Percentiles rank a stretch among this genome's conserved stretches.
phyloP scores from a whole-genome alignment of 176 grass and related monocot genomes.

The Phoenix dactylifera region DNA sequence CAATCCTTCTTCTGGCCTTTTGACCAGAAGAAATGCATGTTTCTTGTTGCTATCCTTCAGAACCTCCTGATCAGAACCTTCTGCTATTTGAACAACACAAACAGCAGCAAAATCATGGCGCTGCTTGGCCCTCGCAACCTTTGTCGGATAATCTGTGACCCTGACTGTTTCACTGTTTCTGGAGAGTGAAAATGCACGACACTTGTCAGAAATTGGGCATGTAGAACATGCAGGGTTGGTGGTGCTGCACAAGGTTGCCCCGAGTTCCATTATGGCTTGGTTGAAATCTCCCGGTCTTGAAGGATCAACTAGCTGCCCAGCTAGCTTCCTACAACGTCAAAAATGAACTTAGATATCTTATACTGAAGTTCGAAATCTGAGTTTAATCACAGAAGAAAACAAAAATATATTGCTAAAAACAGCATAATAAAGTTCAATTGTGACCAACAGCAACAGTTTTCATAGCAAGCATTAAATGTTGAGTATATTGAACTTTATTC shows the following conservation, averaged over 20 bases:
- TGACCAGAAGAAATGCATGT: conserved; percentile 51
- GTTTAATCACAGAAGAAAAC: no score
- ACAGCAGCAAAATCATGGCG: conserved; percentile 64
- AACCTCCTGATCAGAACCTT: conserved; percentile 15
- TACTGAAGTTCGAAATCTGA: no score
- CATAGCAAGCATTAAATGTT: no score
- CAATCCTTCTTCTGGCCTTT: conserved; percentile 81
- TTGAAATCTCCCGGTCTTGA: conserved; percentile 93
- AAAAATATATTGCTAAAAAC: no score
- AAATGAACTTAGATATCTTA: no score
- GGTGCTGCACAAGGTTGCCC: conserved; percentile 67
- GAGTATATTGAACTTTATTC: no score
- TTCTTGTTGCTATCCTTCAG: neutral
- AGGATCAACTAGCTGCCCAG: conserved; percentile 66
- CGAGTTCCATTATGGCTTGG: conserved; percentile 97
- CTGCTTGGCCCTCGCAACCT: conserved; percentile 67
- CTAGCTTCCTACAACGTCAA: conserved; percentile 39
- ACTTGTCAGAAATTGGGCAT: conserved; percentile 64
- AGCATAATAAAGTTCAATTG: no score
- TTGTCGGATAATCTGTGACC: conserved; percentile 67
- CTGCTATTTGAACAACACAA: conserved; percentile 66
- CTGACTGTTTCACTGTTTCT: conserved; percentile 15
- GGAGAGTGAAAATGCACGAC: conserved; percentile 54
- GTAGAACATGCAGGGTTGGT: conserved; percentile 53
- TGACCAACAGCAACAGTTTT: no score